A percentile compares a stretch with the other conserved stretches of the same genome.
Evolutionary conservation across 768 basidiomycete species (phyloP).

Genomic region (Cystobasidium tubakii): DNA sequence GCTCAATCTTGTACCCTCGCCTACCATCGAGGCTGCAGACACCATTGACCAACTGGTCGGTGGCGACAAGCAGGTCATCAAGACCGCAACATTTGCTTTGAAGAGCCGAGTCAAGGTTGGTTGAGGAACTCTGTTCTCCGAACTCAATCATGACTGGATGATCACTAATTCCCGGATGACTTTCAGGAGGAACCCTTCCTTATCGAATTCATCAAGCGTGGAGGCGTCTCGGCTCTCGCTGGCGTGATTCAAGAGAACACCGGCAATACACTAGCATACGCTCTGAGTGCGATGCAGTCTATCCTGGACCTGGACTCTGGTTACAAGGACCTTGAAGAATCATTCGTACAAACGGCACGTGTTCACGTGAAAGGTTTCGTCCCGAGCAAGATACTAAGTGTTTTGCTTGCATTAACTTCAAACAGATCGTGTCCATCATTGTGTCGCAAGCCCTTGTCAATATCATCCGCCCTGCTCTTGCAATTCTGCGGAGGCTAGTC

Average conservation of each 20-base stretch:
- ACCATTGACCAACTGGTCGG: conserved; percentile 41
- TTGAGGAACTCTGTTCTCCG: too few relatives aligned
- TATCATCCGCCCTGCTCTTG: conserved; percentile 82
- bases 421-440: conserved; percentile 62
- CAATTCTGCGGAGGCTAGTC: conserved; percentile 72
- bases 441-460: conserved; percentile 75
- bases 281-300: conserved; percentile 76
- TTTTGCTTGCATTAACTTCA: too few relatives aligned
- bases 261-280: conserved; percentile 84
- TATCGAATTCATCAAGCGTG: conserved; percentile 65
- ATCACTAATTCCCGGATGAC: too few relatives aligned
- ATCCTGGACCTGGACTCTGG: conserved; percentile 74
- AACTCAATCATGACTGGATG: too few relatives aligned
- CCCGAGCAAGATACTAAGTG: too few relatives aligned
- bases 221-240: conserved; percentile 67
- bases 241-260: conserved; percentile 61
- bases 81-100: conserved; percentile 9
- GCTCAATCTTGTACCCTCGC: conserved; percentile 68
- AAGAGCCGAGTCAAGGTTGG: conserved; percentile 13
- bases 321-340: conserved; percentile 66
- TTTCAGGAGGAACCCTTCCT: conserved; percentile 57
- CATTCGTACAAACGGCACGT: conserved; percentile 56
- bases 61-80: background rate
- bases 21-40: conserved; percentile 55
- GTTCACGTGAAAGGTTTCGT: too few relatives aligned